Evolutionary conservation across 208 protist species (phyloP), one percentile per base, ranked within the genome.

Genomic region (Acanthamoeba castellanii): DNA sequence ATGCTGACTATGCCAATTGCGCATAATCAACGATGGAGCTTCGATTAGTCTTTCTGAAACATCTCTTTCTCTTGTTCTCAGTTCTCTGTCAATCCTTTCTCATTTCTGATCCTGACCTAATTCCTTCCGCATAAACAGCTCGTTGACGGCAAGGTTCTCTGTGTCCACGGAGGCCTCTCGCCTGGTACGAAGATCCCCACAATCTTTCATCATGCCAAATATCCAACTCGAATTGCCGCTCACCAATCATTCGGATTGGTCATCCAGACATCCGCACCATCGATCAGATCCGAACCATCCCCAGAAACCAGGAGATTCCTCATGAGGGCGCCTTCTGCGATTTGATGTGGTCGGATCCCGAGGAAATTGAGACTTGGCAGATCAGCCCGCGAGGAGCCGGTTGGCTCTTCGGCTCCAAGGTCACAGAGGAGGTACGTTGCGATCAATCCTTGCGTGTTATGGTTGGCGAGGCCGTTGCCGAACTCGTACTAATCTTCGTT

Each of bases 261-360:
- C 32, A 52, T 91, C 52, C 94, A 57, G 96, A 98, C 55, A 90
- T 99, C 59, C 90, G 92, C 55, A 98, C 97, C 11, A 94, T 99
- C 32, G 98, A 99, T 94, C 97, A 99, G 95, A 98, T 99, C 89
- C 93, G 98, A 55, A 95, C 97, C 22, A 98, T 99, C 52, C 95
- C 98, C 30, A 96, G 98, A 81, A 96, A 95, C 42, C 97, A 98
- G 91, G 98, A 99, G 93, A 98, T 99, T 68, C 98, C 98, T 57
- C 98, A 99, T 92, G 98, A 98, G 93, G 98, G 98, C 59, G 92
- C 98, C 66, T 98, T 99, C 91, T 98, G 97, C 88, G 98, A 98
- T 95, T 94, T 99, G 14, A 97, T 99, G 96, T 99, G 98, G 98
- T 98, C 97, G 57, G 98, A 99, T 94, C 98, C 98, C 50, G 98